Percentiles rank a stretch among this genome's conserved stretches.
These are phyloP conservation scores for Gracilaria domingensis DNA, from an alignment of 23 red algal species.

Conservation along the genomic window DNA sequence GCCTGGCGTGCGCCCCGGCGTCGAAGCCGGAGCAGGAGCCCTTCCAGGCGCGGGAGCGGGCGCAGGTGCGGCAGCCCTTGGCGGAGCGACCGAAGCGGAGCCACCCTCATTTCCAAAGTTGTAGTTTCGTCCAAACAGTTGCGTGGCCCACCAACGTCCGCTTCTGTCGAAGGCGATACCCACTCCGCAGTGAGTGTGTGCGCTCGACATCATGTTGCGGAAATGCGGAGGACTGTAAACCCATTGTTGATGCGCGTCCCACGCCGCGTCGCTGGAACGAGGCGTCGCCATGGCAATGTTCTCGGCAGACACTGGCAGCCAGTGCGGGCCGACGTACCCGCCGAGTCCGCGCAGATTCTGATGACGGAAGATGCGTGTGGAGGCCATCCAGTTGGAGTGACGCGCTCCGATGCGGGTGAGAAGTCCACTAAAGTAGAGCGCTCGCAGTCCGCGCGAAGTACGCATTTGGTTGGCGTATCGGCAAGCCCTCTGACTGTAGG, in stretches of 20 bases:
- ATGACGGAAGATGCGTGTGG: constrained; percentile 39
- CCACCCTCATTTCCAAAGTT: constrained; percentile 46
- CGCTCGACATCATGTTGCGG: constrained; percentile 44
- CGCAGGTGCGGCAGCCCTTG: background rate
- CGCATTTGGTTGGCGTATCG: constrained; percentile 53
- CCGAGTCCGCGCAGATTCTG: constrained; percentile 41
- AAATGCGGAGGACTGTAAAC: constrained; percentile 28
- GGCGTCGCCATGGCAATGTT: constrained; percentile 61
- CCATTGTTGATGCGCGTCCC: constrained; percentile 60
- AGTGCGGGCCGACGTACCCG: constrained; percentile 24
- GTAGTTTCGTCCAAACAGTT: constrained; percentile 45
- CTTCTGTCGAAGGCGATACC: constrained; percentile 25
- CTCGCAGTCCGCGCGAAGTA: constrained; percentile 12
- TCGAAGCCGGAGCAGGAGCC: background rate
- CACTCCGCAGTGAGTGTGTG: constrained; percentile 57
- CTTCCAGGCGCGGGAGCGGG: constrained; percentile 2
- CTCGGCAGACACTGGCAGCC: constrained; percentile 42
- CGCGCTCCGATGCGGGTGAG: constrained; percentile 34
- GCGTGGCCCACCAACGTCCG: constrained; percentile 61
- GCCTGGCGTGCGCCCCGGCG: background rate
- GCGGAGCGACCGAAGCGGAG: background rate
- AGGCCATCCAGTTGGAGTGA: constrained; percentile 52
- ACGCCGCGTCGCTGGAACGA: constrained; percentile 26
- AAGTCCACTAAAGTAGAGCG: constrained; percentile 30
- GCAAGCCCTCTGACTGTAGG: background rate